A percentile compares a stretch with the other conserved stretches of the same genome.
These are phyloP conservation scores for Vitis cinerea DNA, from an alignment of 164 flowering plant species.

Conservation along the genomic window DNA sequence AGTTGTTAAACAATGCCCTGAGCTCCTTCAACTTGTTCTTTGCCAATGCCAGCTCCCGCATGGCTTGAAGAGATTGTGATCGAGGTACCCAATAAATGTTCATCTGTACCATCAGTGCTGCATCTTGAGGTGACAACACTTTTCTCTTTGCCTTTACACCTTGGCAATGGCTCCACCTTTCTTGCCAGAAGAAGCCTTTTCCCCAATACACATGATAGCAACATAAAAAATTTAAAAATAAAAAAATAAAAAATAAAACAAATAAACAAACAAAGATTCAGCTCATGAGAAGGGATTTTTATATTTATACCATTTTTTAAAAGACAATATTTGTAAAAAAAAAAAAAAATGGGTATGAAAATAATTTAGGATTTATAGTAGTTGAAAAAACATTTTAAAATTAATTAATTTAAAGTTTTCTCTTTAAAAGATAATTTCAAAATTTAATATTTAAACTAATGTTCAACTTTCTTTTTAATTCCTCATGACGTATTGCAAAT, in stretches of 20 bases:
- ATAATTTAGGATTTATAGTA: no score
- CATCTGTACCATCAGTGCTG: not conserved
- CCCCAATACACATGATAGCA: not conserved
- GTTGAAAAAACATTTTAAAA: no score
- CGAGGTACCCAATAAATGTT: not conserved
- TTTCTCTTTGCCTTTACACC: not conserved
- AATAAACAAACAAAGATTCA: no score
- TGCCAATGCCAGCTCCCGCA: not conserved
- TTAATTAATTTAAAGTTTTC: no score
- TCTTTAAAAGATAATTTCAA: not conserved
- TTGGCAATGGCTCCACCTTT: not conserved
- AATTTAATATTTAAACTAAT: not conserved
- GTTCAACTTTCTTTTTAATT: no score
- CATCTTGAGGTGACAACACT: not conserved
- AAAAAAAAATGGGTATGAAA: no score
- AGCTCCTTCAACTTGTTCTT: slow-evolving; percentile 6
- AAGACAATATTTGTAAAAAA: no score
- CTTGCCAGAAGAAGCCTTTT: slow-evolving; percentile 1
- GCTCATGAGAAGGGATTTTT: no score
- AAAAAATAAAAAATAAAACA: no score
- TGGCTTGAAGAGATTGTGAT: not conserved
- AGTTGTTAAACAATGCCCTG: slow-evolving; percentile 4
- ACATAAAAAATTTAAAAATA: not conserved
- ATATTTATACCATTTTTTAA: no score
- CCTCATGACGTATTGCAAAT: no score